These are phyloP conservation scores for Rubroshorea leprosula DNA, from an alignment of 345 rosid genomes.

Conservation along the genomic window DNA sequence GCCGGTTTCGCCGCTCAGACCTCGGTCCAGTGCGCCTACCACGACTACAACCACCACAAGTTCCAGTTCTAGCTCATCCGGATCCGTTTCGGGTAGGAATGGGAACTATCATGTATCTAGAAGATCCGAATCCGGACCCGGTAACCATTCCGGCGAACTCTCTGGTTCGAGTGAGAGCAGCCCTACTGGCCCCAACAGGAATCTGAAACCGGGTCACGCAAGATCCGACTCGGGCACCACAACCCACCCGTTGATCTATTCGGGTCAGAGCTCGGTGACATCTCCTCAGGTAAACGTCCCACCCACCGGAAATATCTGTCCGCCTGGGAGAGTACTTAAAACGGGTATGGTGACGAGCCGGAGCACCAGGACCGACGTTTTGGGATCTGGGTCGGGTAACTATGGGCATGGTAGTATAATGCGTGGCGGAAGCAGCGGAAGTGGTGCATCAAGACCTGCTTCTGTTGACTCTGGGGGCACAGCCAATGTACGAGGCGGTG, in stretches of 20 bases:
- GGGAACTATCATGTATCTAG: constrained; percentile 23
- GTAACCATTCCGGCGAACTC: constrained; percentile 58
- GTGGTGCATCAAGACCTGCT: not conserved
- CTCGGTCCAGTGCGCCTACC: constrained; percentile 31
- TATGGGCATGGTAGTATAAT: constrained; percentile 93
- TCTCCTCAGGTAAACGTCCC: constrained; percentile 51
- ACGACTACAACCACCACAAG: constrained; percentile 44
- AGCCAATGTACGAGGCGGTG: constrained; percentile 5
- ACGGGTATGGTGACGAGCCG: constrained; percentile 51
- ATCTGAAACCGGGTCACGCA: constrained; percentile 27
- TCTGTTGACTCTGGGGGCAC: constrained; percentile 5
- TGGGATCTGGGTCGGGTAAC: constrained; percentile 69
- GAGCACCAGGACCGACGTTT: constrained; percentile 49
- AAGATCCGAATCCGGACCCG: constrained; percentile 41
- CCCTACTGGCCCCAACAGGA: constrained; percentile 37
- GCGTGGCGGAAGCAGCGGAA: constrained; percentile 37
- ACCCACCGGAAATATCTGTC: constrained; percentile 85
- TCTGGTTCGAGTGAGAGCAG: constrained; percentile 47
- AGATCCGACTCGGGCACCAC: constrained; percentile 46
- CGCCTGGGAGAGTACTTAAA: constrained; percentile 66
- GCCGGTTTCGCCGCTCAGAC: constrained; percentile 79
- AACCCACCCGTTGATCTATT: constrained; percentile 35
- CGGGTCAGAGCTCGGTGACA: constrained; percentile 46
- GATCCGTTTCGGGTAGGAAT: constrained; percentile 62
- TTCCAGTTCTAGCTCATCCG: constrained; percentile 77